Base-by-base conservation (phyloP, 2,329 filamentous ascomycete species). In the Shiraia sp. region DNA sequence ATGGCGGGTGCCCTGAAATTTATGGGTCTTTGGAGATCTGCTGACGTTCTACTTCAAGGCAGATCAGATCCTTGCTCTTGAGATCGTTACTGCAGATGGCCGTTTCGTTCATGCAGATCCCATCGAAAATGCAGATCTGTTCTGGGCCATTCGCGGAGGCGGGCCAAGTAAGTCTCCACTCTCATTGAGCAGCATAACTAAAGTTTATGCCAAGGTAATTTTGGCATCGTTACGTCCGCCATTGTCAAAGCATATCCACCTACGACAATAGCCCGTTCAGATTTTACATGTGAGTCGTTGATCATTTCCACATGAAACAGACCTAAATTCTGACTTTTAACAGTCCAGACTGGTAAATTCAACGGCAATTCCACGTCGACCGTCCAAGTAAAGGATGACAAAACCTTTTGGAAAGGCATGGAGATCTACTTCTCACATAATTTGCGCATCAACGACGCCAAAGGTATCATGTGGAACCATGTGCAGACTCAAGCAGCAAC, bases 71-170 rank as follows among this genome's bases (percentile, higher is more conserved):
- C 49, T 66, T 5, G 42, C 54, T 10, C 19, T 60, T 6, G 52
- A 63, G 33, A 40, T 65, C 9, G 55, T 61, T 2, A 57, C 58
- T 4, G 55, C 61, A 0, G 55, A 61, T 35, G 61, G 62, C 9
- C 48, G 32, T 19, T 58, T 63, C 34, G 40, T 64, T 1, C 54
- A 59, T 32, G 57, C 55, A 1, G 45, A 54, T 36, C 48, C 52
- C 2, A 31, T 40, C 6, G 45, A 53, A 16, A 61, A 63, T 16
- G 29, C 45, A n/a, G 59, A 65, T 31, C 34, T 65, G 2, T 65
- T 65, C 29, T 65, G 50, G 45, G 62, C 61, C 0, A 47, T 66
- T 15, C 53, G 62, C 10, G 61, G 62, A 16, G 62, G 62, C 5
- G 63, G 63, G 2, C 58, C 58, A n/a, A 49, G 61, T 57, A 51